A percentile compares a stretch with the other conserved stretches of the same genome.
Conservation (phyloP, 306 rosid species). For the Alnus rubra region DNA sequence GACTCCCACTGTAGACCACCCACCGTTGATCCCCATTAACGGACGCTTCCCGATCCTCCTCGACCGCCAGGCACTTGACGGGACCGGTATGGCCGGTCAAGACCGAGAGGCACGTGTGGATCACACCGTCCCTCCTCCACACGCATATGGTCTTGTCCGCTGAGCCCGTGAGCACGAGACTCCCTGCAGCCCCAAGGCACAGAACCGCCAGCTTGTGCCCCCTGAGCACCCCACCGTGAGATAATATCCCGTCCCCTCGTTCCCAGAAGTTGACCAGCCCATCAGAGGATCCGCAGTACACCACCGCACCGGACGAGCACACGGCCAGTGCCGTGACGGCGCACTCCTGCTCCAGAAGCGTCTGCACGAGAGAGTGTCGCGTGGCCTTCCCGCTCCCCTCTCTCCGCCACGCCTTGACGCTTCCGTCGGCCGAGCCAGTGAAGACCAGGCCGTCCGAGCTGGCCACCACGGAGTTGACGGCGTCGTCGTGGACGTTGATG, state of each 20-base stretch:
- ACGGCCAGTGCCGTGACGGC: slow-evolving; percentile 79
- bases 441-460: slow-evolving; percentile 43
- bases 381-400: slow-evolving; percentile 43
- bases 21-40: slow-evolving; percentile 41
- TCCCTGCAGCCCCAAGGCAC: slow-evolving; percentile 65
- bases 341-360: slow-evolving; percentile 73
- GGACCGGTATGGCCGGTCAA: slow-evolving; percentile 84
- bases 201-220: slow-evolving; percentile 84
- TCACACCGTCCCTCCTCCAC: slow-evolving; percentile 67
- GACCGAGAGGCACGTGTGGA: slow-evolving; percentile 75
- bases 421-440: slow-evolving; percentile 90
- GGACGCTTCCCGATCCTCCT: slow-evolving; percentile 40
- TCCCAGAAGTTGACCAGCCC: slow-evolving; percentile 87
- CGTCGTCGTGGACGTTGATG: slow-evolving; percentile 69
- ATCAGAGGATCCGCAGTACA: slow-evolving; percentile 83
- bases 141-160: slow-evolving; percentile 86
- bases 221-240: slow-evolving; percentile 70
- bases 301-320: slow-evolving; percentile 39
- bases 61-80: slow-evolving; percentile 82
- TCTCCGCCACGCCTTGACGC: slow-evolving; percentile 71
- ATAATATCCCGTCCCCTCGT: slow-evolving; percentile 38
- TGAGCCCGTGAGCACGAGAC: slow-evolving; percentile 66
- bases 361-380: slow-evolving; percentile 51
- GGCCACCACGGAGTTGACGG: slow-evolving; percentile 73
- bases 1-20: slow-evolving; percentile 85